Evolutionary conservation across 169 alveolate genomes (phyloP), one percentile per base, ranked within the genome.

Genomic region (Eimeria necatrix): DNA sequence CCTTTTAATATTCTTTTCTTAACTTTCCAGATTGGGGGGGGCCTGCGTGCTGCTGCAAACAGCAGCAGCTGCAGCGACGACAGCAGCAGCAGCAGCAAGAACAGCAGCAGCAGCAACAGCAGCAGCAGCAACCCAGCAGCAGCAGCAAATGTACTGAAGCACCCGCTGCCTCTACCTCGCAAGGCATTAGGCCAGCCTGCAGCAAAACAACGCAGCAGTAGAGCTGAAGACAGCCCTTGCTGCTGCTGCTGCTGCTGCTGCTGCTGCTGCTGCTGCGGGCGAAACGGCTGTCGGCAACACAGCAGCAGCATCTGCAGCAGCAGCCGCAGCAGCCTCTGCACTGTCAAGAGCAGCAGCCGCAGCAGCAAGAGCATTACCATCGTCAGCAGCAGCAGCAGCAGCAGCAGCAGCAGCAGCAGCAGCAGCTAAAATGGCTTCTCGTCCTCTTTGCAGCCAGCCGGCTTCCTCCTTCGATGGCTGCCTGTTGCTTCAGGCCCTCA

Each of bases 371-470:
- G 86, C 86, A 74, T 56, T 60, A 6, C 8, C 16, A n/a, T 56
- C 60, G n/a, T 20, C 86, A 74, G 53, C 86, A 74, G 86, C 46
- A 74, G 26, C 49, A 9, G 81, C 81, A 70, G 81, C 81, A 70
- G 81, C 81, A 74, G 60, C 83, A 71, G n/a, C n/a, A 71, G 26
- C 86, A 74, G 86, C 86, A 74, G 86, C 60, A 48, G 52, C 60
- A 12, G 86, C 86, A 70, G 81, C 81, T 4, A 26, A 32, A 70
- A 74, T 74, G 86, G 52, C 86, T 22, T 12, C 61, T 4, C 60
- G 86, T 8, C n/a, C 59, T 48, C 32, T 74, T 5, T 56, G 6
- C 41, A 60, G 61, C 7, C 32, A 9, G 60, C 61, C 86, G 7
- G 61, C 61, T 26, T 74, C 86, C 16, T 74, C 86, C 60, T 74